Percentiles rank a stretch among this genome's conserved stretches.
These are phyloP conservation scores for Cyclaneusma minus DNA, from an alignment of 2,329 filamentous ascomycete genomes.

Conservation along the genomic window DNA sequence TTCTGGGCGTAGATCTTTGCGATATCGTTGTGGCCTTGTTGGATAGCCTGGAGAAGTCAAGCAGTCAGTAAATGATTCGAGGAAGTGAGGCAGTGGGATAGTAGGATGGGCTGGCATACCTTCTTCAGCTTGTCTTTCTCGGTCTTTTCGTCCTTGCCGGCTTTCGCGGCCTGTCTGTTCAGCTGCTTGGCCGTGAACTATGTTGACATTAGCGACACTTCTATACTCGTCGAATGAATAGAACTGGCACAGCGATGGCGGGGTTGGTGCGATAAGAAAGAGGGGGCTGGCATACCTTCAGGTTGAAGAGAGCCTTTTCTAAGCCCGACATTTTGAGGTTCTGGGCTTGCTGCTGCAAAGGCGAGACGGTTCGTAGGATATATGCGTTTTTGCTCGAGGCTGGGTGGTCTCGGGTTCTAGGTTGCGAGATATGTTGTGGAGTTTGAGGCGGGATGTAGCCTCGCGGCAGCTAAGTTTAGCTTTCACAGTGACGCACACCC, in stretches of 20 bases:
- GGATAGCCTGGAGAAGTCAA: conserved; percentile 37
- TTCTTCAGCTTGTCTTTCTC: conserved; percentile 49
- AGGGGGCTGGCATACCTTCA: conserved; percentile 32
- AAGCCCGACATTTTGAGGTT: conserved; percentile 39
- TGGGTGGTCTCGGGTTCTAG: too few species aligned
- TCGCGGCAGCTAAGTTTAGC: too few species aligned
- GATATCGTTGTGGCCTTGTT: conserved; percentile 41
- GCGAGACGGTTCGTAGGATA: too few species aligned
- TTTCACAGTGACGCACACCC: too few species aligned
- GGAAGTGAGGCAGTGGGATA: background rate
- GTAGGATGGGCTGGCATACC: conserved; percentile 22
- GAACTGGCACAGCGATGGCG: conserved; percentile 3
- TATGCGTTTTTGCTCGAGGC: too few species aligned
- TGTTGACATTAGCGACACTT: conserved; percentile 2
- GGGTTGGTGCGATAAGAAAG: too few species aligned
- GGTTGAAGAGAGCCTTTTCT: conserved; percentile 45
- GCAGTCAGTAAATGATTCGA: conserved; percentile 2
- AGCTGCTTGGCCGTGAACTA: conserved; percentile 49
- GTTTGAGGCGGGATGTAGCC: too few species aligned
- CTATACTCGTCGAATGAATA: conserved; percentile 3
- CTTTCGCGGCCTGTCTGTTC: conserved; percentile 44
- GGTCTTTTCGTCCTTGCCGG: conserved; percentile 41
- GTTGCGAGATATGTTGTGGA: too few species aligned
- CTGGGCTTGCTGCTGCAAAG: too few species aligned
- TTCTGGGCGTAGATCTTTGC: conserved; percentile 49